Evolutionary conservation across 1,284 basidiomycete species (phyloP), one percentile per base, ranked within the genome.

Genomic region (Cutaneotrichosporon sp.): DNA sequence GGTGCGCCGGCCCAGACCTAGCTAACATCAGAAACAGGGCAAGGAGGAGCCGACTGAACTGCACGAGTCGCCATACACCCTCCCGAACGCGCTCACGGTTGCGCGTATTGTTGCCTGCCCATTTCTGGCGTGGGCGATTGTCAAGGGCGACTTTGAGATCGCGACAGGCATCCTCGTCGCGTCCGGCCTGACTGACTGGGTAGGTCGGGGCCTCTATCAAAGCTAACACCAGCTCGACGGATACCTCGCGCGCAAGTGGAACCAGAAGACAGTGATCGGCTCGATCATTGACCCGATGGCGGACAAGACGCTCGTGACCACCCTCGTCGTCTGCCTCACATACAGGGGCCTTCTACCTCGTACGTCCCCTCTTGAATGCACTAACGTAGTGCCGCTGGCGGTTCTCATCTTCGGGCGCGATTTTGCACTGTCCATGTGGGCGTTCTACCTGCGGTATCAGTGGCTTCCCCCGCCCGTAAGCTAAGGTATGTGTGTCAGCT

Each of bases 261-360:
- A 90, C 51, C 90, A 93, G 89, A 85, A 82, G 56, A 89, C 91
- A 11, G 92, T 98, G 11, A 84, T 99, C 40, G 96, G 96, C 11
- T 91, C 91, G 13, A 95, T 99, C 64, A 85, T 98, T 8, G 97
- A 99, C 78, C 96, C 96, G 9, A 93, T 95, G 0, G 96, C 97
- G 2, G 96, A 99, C 85, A 99, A 99, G 82, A 85, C 88, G 30
- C 83, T 99, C 53, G 91, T 99, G 89, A 97, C 96, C 1, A 97
- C 95, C 0, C 84, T 99, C 76, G 93, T 92, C 2, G 83, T 96
- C 56, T 90, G 92, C 1, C 82, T 99, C 62, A 87, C 91, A 0
- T 86, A 90, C 83, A 89, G 90, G 70, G 89, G 87, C 10, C 83
- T 96, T 69, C 82, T 99, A 34, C 94, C 96, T n/a, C 71, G 94